Percentiles rank a stretch among this genome's conserved stretches.
phyloP scores from a whole-genome alignment of 495 filamentous ascomycete genomes.

The Xylaria intraflava region DNA sequence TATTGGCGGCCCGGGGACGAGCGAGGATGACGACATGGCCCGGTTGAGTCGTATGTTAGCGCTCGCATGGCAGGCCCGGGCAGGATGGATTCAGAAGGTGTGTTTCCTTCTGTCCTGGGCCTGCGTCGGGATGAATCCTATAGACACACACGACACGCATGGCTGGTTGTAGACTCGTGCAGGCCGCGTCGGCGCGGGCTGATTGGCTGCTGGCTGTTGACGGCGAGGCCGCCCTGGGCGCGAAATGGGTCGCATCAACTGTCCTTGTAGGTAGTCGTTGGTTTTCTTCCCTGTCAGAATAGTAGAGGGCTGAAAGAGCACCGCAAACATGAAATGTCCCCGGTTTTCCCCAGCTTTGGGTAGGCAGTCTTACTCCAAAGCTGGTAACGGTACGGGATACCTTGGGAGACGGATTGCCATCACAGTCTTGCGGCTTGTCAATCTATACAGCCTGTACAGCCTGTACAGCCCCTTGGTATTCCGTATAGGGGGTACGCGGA shows the following conservation, averaged over 20 bases:
- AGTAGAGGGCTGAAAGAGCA: conserved; percentile 23
- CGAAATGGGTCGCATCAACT: conserved; percentile 18
- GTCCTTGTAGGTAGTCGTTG: conserved; percentile 16
- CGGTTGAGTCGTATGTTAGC: conserved; percentile 6
- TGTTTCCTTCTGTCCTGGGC: conserved; percentile 19
- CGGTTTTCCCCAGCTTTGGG: conserved; percentile 3
- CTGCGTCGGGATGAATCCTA: conserved; percentile 23
- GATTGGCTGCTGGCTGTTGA: conserved; percentile 23
- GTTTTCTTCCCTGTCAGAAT: too few species aligned
- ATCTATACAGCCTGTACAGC: too few species aligned
- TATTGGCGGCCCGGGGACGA: conserved; percentile 1
- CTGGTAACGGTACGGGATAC: background rate
- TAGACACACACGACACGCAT: conserved; percentile 32
- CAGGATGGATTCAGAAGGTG: conserved; percentile 26
- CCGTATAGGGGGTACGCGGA: too few species aligned
- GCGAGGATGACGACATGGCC: conserved; percentile 2
- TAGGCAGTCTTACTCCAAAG: background rate
- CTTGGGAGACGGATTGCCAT: too few species aligned
- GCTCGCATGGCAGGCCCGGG: conserved; percentile 12
- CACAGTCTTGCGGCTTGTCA: too few species aligned
- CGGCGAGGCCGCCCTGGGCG: conserved; percentile 18
- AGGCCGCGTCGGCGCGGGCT: conserved; percentile 27
- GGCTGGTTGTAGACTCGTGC: conserved; percentile 30
- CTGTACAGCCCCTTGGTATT: too few species aligned
- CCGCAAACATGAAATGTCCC: conserved; percentile 14